Base-by-base conservation (phyloP, 345 rosid species). In the Garcia nutans region DNA sequence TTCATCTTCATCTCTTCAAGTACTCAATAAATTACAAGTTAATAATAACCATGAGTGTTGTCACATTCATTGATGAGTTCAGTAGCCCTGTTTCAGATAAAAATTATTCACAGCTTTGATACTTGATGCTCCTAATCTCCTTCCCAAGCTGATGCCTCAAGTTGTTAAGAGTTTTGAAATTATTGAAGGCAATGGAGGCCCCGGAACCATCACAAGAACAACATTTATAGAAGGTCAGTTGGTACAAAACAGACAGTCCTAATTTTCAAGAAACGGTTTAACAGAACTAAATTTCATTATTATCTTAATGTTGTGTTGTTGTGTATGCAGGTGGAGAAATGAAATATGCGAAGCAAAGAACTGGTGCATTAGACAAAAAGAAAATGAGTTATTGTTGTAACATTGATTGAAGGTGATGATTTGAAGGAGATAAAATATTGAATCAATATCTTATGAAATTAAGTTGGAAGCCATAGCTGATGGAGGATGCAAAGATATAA, bases 361-460 rank as follows among this genome's bases (percentile, higher is more conserved):
- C 82, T 49, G 88, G 85, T 22, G 80, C 60, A 31, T 24, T 85
- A 45, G 90, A 87, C 52, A 75, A 80, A 84, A 87, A 76, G 63
- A 83, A 66, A 20, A 62, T 71, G 23, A 66, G 31, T 7, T 78
- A 78, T 66, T 70, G 72, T 68, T 84, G 78, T 75, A 87, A n/a
- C 76, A 3, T 64, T 84, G 52, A 76, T 80, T 15, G 90, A 83
- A 28, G 72, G 83, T 7, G 80, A 80, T 44, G 64, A 44, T 0
- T 20, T 64, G 56, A 55, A 79, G 76, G 86, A 80, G 60, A 79
- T n/a, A 45, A 76, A 69, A 82, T 70, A 33, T 33, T 33, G 87
- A 85, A 63, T 76, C 50, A 41, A 72, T 87, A 5, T 31, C 71
- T 1, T 74, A 77, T 37, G 90, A 85, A 68, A 74, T 77, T 20